Evolutionary conservation across 345 rosid genomes (phyloP), one percentile per base, ranked within the genome.

Genomic region (Linum lewisii): DNA sequence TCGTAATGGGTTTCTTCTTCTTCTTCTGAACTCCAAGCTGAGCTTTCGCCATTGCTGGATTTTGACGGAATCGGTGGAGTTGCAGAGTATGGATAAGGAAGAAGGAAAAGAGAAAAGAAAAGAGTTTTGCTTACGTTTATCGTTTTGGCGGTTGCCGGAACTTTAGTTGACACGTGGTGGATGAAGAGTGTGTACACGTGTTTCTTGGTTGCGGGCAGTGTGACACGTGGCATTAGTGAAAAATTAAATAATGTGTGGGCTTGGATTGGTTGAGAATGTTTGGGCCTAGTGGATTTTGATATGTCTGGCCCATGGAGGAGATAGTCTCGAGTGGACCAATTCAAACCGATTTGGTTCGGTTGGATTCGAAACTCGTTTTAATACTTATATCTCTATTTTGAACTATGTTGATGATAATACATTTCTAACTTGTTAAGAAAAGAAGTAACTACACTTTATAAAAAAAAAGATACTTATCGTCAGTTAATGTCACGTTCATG

Each of bases 1-100:
- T 73, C 69, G 62, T 77, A 11, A 37, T 61, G 62, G 67, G 50
- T 22, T 64, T 65, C 45, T 69, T 75, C 37, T 36, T 45, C 45
- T 54, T 67, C 61, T 60, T 76, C 24, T 51, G 65, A 65, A 69
- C 66, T 53, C 70, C 72, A 21, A 58, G 56, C 44, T 15, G 5
- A 51, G 8, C 54, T 56, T 21, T 76, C 20, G 21, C 63, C 72
- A 60, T 69, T 45, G 47, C 2, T 42, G 47, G 4, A 7, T 42
- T 11, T 42, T 42, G 9, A 16, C 47, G 2, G 15, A 3, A 3
- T 42, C 47, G 47, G 47, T 42, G 47, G 47, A 42, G 4, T 4
- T 29, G 5, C 34, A 11, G 47, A 42, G 15, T 11, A 4, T 42
- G 47, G 47, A 2, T 29, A 29, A 42, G 47, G 1, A 6, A 15